Evolutionary conservation across 805 yeast species (phyloP), one percentile per base, ranked within the genome.

Genomic region (Pichia manshurica): DNA sequence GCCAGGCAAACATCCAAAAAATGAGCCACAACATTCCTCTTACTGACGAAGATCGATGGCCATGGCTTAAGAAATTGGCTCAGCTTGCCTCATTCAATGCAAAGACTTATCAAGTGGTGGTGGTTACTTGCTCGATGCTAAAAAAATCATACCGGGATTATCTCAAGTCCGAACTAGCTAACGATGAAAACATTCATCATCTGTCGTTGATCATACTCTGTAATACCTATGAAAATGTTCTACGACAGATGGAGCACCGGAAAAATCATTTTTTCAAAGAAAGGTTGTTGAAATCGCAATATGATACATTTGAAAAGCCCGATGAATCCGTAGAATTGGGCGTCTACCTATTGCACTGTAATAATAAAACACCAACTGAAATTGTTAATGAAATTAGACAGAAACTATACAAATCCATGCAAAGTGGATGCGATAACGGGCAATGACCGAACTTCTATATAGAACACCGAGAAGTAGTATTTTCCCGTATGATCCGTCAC

Each of bases 21-120:
- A 93, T 93, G 99, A 66, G 84, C 2, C 58, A 70, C 19, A 95
- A 95, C 0, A 73, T 77, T 19, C 95, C 98, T 1, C 70, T 93
- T 49, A 78, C 82, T 0, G 99, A 93, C 60, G 93, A 82, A 2
- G 99, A 93, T 64, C 70, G 99, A 50, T 86, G 91, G 90, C 90
- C 77, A 1, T 93, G 99, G 99, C 73, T 93, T 17, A 64, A 70
- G 34, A 61, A 63, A 34, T 65, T 93, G 12, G 68, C 82, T 3
- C 51, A 56, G 5, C 53, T 54, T 4, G 67, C 81, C 1, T 66
- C 77, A 2, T 52, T 55, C 0, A 57, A 63, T n/a, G 72, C 82
- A 4, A 42, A 56, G 13, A 41, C 57, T 4, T 38, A 41, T 5
- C 56, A 34, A 3, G 54, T 60, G 3, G 67, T 78, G 3, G 75